Evolutionary conservation across 2,329 filamentous ascomycete genomes (phyloP), one percentile per base, ranked within the genome.

Genomic region (Teratosphaeria gauchensis): DNA sequence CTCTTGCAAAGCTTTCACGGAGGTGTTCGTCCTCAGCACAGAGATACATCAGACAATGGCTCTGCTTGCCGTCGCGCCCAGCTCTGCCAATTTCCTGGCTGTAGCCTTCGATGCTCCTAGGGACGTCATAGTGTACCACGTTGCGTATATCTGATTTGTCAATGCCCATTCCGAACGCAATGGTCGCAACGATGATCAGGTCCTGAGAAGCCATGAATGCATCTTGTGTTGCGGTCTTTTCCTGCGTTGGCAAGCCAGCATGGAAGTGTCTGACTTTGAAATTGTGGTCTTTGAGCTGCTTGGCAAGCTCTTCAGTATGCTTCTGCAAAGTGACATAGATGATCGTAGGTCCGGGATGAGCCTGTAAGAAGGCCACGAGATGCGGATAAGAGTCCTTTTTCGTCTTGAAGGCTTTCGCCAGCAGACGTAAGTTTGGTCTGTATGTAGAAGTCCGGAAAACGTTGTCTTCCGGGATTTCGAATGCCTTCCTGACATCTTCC

Each of bases 151-250:
- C 88, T 0, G 92, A 84, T 73, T 99, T 99, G 77, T 99, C 94
- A 63, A 99, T 99, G 14, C 94, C 94, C 94, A 99, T 99, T 6
- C 94, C 94, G 70, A 99, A 99, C 24, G 94, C 94, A 72, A 99
- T 97, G 0, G 94, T 99, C 21, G 94, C 94, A 55, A 99, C 94
- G 51, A 99, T 95, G 35, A 99, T 89, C 66, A 95, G 88, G 67
- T 87, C 82, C 55, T 79, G 76, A 5, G 91, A 90, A 51, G 75
- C 77, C 72, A 99, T 94, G 94, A 94, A 99, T 30, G 84, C 74
- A 59, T 82, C 82, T 71, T 97, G 92, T 4, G 92, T 82, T 7
- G 79, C 72, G 1, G 80, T 79, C 71, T 92, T 92, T 56, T 88
- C 83, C 4, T 81, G 76, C 0, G 86, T 71, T 1, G 84, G 76